Base-by-base conservation (phyloP, 139 green algal genomes). In the Tetraselmis striata region DNA sequence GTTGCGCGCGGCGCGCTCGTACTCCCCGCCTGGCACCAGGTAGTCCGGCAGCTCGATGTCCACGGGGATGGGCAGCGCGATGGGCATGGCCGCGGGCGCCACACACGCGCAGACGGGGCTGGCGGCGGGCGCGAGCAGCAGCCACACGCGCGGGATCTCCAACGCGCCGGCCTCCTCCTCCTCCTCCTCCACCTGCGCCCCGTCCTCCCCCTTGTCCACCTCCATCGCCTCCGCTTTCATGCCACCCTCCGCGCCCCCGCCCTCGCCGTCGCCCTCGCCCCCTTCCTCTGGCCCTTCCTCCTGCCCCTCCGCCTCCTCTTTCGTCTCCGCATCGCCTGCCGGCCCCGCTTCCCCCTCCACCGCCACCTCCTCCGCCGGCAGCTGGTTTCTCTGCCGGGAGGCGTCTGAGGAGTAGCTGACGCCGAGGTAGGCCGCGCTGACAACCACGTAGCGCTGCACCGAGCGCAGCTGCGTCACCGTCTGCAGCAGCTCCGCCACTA, bases 21-120 rank as follows among this genome's bases (percentile, higher is more conserved):
- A 67, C 45, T 67, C 45, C 18, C 11, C 45, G 45, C 45, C 29
- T 22, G 78, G 82, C 24, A 97, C 89, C 2, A 97, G 78, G 79
- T 85, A 97, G 83, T 96, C 92, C 1, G 94, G 92, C 84, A 97
- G 89, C n/a, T 45, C 32, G 26, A 82, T 86, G 86, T 96, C 91
- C 1, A 92, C 85, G 76, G 90, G 90, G 5, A 95, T 81, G 28
- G 91, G 89, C 83, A 92, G 32, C 0, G 84, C 83, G 1, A 93
- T 31, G 2, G 81, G 5, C 22, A 1, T 23, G 30, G 26, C 67
- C 81, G 59, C 28, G 79, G 79, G 11, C 78, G 30, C 29, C 27
- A 90, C 82, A 18, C 45, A 67, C 11, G 45, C 45, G 18, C 45
- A 5, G 45, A 67, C 18, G 45, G 45, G 5, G 45, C 18, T 67